Conservation (phyloP, 83 land plant species). For the Thuja plicata region DNA sequence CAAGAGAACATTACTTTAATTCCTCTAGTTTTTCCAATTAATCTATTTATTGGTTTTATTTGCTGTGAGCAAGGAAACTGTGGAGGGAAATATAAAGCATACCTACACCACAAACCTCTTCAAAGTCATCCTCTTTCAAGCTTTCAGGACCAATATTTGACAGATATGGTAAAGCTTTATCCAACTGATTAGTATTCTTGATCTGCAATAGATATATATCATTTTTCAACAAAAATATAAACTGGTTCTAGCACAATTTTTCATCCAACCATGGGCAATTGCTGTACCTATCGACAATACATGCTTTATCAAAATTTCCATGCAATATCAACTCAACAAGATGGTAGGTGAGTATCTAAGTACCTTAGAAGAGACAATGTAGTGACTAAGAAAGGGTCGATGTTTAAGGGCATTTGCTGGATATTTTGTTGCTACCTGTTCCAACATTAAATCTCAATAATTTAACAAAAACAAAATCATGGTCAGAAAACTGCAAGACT, state of each 20-base stretch:
- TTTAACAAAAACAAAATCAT: background rate
- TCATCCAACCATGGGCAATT: background rate
- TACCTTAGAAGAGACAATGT: slow-evolving; percentile 62
- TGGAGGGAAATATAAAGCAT: slow-evolving; percentile 17
- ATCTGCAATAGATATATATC: slow-evolving; percentile 53
- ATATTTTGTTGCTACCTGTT: slow-evolving; percentile 91
- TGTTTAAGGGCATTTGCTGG: slow-evolving; percentile 91
- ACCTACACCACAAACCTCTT: slow-evolving; percentile 95
- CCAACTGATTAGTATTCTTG: slow-evolving; percentile 80
- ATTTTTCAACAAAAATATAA: background rate
- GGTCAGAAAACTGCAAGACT: background rate
- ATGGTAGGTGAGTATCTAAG: slow-evolving; percentile 12
- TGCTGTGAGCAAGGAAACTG: background rate
- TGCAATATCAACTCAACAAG: background rate
- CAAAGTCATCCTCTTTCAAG: slow-evolving; percentile 59
- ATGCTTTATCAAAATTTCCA: background rate
- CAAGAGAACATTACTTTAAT: background rate
- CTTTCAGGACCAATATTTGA: slow-evolving; percentile 55
- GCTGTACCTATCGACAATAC: background rate
- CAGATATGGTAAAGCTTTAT: slow-evolving; percentile 79
- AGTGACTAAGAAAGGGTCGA: slow-evolving; percentile 61
- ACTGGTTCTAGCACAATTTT: background rate
- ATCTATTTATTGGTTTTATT: background rate
- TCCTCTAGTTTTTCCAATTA: background rate
- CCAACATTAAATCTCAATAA: background rate